These are phyloP conservation scores for Arthrobotrys megalospora DNA, from an alignment of 2,329 filamentous ascomycete genomes.

Conservation along the genomic window DNA sequence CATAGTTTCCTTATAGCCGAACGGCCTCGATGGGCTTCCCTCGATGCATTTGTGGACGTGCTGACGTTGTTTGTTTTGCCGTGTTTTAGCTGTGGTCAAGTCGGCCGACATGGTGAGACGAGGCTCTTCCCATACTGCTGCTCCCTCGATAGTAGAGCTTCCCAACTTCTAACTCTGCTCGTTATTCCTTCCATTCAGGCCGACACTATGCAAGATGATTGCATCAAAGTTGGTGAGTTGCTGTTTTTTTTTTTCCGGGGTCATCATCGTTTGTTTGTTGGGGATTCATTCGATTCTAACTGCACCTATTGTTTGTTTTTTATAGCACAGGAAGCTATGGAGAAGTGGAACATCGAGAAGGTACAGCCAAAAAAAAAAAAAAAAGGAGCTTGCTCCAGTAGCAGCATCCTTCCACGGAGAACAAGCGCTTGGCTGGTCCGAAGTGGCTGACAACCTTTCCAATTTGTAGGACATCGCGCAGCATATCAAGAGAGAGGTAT, in stretches of 20 bases:
- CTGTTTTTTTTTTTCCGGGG: conserved; percentile 1
- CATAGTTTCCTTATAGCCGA: neutral
- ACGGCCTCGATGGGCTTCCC: neutral
- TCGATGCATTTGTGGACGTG: conserved; percentile 3
- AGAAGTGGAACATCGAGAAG: conserved; percentile 81
- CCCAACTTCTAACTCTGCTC: conserved; percentile 25
- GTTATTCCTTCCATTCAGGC: conserved; percentile 73
- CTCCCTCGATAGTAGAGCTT: conserved; percentile 6
- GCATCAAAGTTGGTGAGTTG: conserved; percentile 90
- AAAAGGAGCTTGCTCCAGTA: conserved; percentile 63
- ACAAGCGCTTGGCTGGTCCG: neutral
- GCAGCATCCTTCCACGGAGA: conserved; percentile 41
- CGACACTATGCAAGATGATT: conserved; percentile 97
- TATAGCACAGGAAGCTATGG: conserved; percentile 79
- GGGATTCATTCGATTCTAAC: neutral
- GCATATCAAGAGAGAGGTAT: conserved; percentile 92
- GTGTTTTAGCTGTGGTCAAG: conserved; percentile 88
- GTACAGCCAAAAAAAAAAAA: conserved; percentile 67
- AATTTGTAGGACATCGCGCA: conserved; percentile 85
- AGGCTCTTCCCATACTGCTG: neutral
- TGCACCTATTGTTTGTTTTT: neutral
- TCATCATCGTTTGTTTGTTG: neutral
- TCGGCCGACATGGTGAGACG: conserved; percentile 93
- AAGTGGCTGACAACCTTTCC: conserved; percentile 37
- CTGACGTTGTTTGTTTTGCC: conserved; percentile 42